Evolutionary conservation across 805 yeast genomes (phyloP).

Genomic region (Myxozyma mucilagina): DNA sequence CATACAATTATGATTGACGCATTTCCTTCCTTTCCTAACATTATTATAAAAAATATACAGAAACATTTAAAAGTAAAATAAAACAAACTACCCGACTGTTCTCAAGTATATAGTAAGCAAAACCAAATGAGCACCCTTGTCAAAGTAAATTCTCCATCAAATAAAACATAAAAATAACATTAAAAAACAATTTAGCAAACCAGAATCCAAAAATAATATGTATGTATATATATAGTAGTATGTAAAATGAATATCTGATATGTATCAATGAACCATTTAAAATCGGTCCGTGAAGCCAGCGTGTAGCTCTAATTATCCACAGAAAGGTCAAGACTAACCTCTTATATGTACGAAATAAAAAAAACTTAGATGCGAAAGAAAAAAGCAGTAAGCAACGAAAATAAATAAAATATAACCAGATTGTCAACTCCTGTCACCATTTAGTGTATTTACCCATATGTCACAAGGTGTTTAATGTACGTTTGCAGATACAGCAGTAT

Average conservation of each 20-base stretch:
- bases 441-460: background rate
- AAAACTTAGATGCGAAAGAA: background rate
- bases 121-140: too few relatives aligned
- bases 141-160: background rate
- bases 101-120: too few relatives aligned
- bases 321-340: background rate
- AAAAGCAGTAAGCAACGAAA: background rate
- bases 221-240: background rate
- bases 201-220: background rate
- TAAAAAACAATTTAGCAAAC: background rate
- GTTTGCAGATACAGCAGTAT: background rate
- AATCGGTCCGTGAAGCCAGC: background rate
- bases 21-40: too few relatives aligned
- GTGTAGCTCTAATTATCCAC: background rate
- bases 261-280: background rate
- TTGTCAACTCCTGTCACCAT: background rate
- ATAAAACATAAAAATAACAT: background rate
- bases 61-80: background rate
- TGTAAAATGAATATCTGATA: background rate
- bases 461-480: conserved; percentile 9
- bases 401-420: background rate
- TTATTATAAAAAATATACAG: too few relatives aligned
- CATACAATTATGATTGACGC: too few relatives aligned
- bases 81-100: background rate
- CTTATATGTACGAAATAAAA: background rate